Evolutionary conservation across 768 basidiomycete species (phyloP).

Genomic region (Suillus clintonianus): DNA sequence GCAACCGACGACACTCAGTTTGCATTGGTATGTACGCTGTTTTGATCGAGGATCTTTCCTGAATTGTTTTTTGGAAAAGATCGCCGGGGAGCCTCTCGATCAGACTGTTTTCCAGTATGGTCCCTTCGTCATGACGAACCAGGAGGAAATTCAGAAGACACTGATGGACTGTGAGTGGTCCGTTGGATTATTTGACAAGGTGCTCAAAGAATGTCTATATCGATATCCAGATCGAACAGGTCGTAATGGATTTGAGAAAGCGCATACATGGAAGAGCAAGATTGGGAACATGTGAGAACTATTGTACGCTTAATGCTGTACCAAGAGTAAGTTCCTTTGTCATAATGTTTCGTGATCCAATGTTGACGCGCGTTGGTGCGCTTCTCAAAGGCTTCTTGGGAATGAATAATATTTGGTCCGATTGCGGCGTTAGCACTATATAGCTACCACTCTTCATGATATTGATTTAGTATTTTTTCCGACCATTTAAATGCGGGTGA

Average conservation of each 20-base stretch:
- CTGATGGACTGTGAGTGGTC: slow-evolving; percentile 69
- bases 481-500: too few relatives aligned
- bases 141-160: slow-evolving; percentile 80
- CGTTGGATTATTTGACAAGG: background rate
- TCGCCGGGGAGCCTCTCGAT: slow-evolving; percentile 86
- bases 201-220: background rate
- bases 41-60: background rate
- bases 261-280: slow-evolving; percentile 82
- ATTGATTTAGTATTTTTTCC: too few relatives aligned
- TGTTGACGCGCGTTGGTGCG: background rate
- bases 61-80: slow-evolving; percentile 36
- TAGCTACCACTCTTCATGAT: too few relatives aligned
- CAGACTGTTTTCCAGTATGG: slow-evolving; percentile 88
- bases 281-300: slow-evolving; percentile 48
- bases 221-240: slow-evolving; percentile 60
- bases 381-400: background rate
- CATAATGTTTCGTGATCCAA: background rate
- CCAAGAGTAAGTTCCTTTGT: background rate
- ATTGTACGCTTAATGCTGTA: background rate
- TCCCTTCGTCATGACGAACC: slow-evolving; percentile 84
- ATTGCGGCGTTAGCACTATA: background rate
- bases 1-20: slow-evolving; percentile 67
- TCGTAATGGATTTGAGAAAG: slow-evolving; percentile 89
- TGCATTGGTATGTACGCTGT: slow-evolving; percentile 55
- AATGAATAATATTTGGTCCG: background rate